A percentile compares a stretch with the other conserved stretches of the same genome.
Evolutionary conservation across 352 stramenopile genomes (phyloP).

Genomic region (Thalassiosira delicatula): DNA sequence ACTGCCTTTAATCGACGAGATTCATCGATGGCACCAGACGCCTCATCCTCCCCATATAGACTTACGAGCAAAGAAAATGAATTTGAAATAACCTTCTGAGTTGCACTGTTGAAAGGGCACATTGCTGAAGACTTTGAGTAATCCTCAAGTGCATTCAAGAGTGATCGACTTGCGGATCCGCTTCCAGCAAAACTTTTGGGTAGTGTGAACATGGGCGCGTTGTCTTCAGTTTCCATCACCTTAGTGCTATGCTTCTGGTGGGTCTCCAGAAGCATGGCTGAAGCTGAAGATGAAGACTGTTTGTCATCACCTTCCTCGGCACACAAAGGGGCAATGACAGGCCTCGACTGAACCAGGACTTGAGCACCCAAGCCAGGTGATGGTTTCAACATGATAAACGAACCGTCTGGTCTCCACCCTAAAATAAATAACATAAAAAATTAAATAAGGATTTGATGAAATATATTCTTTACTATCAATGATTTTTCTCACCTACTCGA

Average conservation of each 20-base stretch:
- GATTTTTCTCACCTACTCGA: slow-evolving; percentile 67
- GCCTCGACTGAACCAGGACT: slow-evolving; percentile 54
- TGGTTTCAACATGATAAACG: slow-evolving; percentile 65
- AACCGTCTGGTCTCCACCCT: slow-evolving; percentile 80
- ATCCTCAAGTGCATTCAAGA: slow-evolving; percentile 54
- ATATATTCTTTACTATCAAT: slow-evolving; percentile 20
- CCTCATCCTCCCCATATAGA: slow-evolving; percentile 45
- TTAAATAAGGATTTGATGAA: too few species aligned
- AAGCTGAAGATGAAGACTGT: background rate
- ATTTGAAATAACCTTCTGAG: slow-evolving; percentile 44
- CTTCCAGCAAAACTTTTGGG: slow-evolving; percentile 28
- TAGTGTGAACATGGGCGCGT: slow-evolving; percentile 63
- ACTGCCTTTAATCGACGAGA: slow-evolving; percentile 46
- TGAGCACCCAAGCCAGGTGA: slow-evolving; percentile 23
- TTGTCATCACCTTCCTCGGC: background rate
- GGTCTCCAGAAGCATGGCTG: slow-evolving; percentile 61
- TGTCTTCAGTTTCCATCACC: slow-evolving; percentile 35
- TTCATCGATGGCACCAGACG: slow-evolving; percentile 17
- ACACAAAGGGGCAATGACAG: slow-evolving; percentile 15
- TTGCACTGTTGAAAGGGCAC: slow-evolving; percentile 23
- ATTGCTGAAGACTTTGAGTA: slow-evolving; percentile 39
- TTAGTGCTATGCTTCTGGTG: slow-evolving; percentile 64
- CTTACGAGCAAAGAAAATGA: slow-evolving; percentile 60
- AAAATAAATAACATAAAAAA: slow-evolving; percentile 19
- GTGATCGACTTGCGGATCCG: background rate